Evolutionary conservation across 202 grass and related monocot species (phyloP).

Genomic region (Zoysia matrella): DNA sequence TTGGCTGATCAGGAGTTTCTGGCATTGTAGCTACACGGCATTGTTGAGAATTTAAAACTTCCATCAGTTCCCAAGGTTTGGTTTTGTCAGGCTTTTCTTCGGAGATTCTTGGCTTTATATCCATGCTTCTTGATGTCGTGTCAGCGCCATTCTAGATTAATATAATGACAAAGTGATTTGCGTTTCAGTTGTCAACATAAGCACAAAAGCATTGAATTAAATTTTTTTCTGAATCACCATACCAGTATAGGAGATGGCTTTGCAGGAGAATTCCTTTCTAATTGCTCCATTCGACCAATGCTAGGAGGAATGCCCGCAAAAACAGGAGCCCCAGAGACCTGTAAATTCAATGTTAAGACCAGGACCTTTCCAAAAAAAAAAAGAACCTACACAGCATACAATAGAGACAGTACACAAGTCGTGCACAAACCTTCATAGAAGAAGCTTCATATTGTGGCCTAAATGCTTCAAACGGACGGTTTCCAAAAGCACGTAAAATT

Average conservation of each 20-base stretch:
- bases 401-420: slow-evolving; percentile 31
- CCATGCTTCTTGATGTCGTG: slow-evolving; percentile 70
- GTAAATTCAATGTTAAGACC: slow-evolving; percentile 36
- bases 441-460: slow-evolving; percentile 82
- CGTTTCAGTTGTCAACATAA: slow-evolving; percentile 28
- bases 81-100: slow-evolving; percentile 83
- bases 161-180: slow-evolving; percentile 46
- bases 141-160: slow-evolving; percentile 82
- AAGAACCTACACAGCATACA: slow-evolving; percentile 17
- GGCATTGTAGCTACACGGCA: slow-evolving; percentile 84
- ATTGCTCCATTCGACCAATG: slow-evolving; percentile 74
- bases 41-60: slow-evolving; percentile 79
- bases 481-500: slow-evolving; percentile 61
- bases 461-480: slow-evolving; percentile 69
- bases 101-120: slow-evolving; percentile 77
- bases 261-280: slow-evolving; percentile 92
- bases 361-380: slow-evolving; percentile 24
- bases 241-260: slow-evolving; percentile 82
- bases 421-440: slow-evolving; percentile 71
- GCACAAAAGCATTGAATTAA: slow-evolving; percentile 20
- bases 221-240: slow-evolving; percentile 42
- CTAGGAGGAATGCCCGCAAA: slow-evolving; percentile 74
- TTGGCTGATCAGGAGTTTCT: slow-evolving; percentile 74
- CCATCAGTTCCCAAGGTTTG: slow-evolving; percentile 73
- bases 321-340: slow-evolving; percentile 84